Base-by-base conservation (phyloP, 495 filamentous ascomycete genomes). In the Aspergillus saccharolyticus region DNA sequence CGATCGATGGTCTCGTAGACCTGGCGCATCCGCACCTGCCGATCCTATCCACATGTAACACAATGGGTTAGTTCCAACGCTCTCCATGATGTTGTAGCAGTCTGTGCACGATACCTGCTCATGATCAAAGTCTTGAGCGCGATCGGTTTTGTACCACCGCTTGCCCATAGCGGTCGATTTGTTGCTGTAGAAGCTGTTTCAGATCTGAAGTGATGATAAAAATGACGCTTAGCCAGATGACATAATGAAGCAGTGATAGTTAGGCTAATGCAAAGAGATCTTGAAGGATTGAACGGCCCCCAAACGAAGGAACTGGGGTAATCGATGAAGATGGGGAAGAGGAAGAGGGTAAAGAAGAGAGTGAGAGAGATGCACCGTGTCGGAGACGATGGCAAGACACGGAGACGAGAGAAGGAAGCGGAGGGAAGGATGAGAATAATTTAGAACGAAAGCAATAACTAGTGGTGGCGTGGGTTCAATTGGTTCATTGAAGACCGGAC, bases 1-100 rank as follows among this genome's bases (percentile, higher is more conserved):
- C 76, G 71, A 64, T 78, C 76, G 56, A 78, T 78, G 3, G 76
- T 78, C 48, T 78, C 72, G 58, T 77, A 78, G 46, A 78, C 72
- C 57, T 78, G 76, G 58, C 70, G 72, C 67, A 72, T 75, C 52
- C 76, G 74, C 5, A 78, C 73, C 67, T 74, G 70, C 63, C 74
- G 76, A 63, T 78, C 74, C 74, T 78, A 46, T 33, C 1, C 14
- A 28, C n/a, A 44, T 42, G 9, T 17, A 44, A 15, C 12, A 21
- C 42, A 33, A 45, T 47, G 28, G 10, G n/a, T 42, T 10, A 53
- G 24, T 8, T 25, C 55, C 1, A 52, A 46, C 8, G 1, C 28
- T 49, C 14, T 43, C 4, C 17, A 20, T 53, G 28, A 4, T 44
- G n/a, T 22, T 10, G 25, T 6, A 20, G 7, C 3, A 0, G 2